These are phyloP conservation scores for Microbotryum intermedium DNA, from an alignment of 1,284 basidiomycete genomes.

Conservation along the genomic window DNA sequence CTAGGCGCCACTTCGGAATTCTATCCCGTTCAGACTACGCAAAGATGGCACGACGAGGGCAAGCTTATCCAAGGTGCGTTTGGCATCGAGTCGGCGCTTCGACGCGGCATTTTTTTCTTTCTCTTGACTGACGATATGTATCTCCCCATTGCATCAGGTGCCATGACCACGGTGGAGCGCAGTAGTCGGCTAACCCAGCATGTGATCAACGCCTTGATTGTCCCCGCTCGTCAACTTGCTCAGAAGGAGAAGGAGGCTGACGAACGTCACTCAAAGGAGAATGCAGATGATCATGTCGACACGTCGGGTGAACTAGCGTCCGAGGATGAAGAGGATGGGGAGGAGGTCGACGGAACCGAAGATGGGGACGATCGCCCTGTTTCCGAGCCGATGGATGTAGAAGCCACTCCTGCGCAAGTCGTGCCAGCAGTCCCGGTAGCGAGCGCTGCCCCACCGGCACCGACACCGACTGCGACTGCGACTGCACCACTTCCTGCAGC, in stretches of 20 bases:
- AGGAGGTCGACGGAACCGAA: neutral
- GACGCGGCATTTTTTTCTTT: neutral
- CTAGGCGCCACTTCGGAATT: constrained; percentile 38
- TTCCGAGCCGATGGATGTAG: neutral
- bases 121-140: neutral
- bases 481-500: too few species aligned
- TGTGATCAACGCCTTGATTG: constrained; percentile 67
- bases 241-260: constrained; percentile 24
- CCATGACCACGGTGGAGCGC: constrained; percentile 50
- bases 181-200: constrained; percentile 63
- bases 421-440: too few species aligned
- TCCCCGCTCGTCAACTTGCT: constrained; percentile 58
- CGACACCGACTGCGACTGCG: too few species aligned
- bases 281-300: neutral
- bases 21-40: constrained; percentile 65
- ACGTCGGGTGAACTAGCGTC: constrained; percentile 2
- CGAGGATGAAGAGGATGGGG: neutral
- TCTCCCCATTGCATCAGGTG: constrained; percentile 2
- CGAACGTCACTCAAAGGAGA: constrained; percentile 5
- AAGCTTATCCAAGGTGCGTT: constrained; percentile 70
- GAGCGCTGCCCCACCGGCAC: too few species aligned
- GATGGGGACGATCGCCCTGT: neutral
- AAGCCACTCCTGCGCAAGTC: too few species aligned
- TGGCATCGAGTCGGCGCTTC: neutral
- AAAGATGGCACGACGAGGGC: constrained; percentile 83